Base-by-base conservation (phyloP, 148 eudicot species). In the Chenopodium album region DNA sequence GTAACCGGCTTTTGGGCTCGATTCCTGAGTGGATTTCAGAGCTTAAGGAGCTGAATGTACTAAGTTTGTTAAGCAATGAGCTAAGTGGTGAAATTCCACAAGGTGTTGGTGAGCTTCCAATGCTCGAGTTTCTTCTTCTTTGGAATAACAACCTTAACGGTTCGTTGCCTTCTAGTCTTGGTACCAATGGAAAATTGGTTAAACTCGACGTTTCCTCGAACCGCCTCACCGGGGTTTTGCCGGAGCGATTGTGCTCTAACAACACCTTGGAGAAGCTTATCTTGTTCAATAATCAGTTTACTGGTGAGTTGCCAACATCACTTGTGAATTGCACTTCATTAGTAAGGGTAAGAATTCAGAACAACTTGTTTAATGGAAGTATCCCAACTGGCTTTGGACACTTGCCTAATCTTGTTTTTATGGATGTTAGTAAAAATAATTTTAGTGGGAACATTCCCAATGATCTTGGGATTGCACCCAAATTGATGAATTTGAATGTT, bases 101-200 rank as follows among this genome's bases (percentile, higher is more conserved):
- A 29, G 89, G 92, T 4, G 84, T 96, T 48, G 93, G 89, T 8
- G 93, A 89, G 70, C 92, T 96, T 37, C 91, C 90, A 0, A 68
- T 80, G 69, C 87, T 96, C 12, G 87, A 83, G 75, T n/a, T 12
- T 0, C 81, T 96, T 22, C 79, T 63, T 69, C 82, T 96, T 31
- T 96, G 99, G 99, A 89, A 89, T 82, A 96, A 96, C 78, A 88
- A 88, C 23, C 92, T 96, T n/a, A 82, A 84, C 19, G 98, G 99
- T 68, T 84, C 81, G 9, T 77, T 96, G 26, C 99, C 99, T 1
- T 75, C 83, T 8, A 90, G 73, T 66, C 77, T 94, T n/a, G 99
- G 99, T 4, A 78, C 85, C 28, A 90, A 87, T 77, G 90, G 88
- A 20, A 89, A 78, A 74, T 76, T 96, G 26, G 88, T 79, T 62